Base-by-base conservation (phyloP, 805 yeast genomes). In the Kazachstania taianensis region DNA sequence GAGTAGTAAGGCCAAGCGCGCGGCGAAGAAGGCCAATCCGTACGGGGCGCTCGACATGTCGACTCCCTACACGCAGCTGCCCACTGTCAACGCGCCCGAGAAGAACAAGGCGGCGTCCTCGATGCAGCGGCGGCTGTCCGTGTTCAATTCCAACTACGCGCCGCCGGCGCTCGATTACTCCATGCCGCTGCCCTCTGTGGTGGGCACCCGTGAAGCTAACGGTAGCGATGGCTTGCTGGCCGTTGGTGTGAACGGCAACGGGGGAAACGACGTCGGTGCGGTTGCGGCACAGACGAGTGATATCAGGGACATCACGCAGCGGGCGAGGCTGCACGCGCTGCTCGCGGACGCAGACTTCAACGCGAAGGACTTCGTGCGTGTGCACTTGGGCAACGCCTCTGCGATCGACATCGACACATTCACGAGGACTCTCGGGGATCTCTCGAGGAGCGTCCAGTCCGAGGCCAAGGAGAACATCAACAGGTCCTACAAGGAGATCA, bases 321-420 rank as follows among this genome's bases (percentile, higher is more conserved):
- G 28, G 10, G 23, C 29, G 15, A 23, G 22, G 13, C 25, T 67
- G 30, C 47, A 56, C 17, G 50, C 39, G 20, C 33, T 63, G 24
- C 47, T 72, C 13, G 53, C 67, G 3, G 62, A 60, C 24, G 61
- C 64, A 2, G 41, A 55, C 3, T 73, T 71, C 43, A 65, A 72
- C 42, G 74, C 80, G 1, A 64, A 63, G 17, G 38, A 46, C 2
- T 75, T 66, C 47, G 69, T 75, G 3, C 64, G 66, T 9, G 50
- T 61, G 10, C 71, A 73, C 37, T 53, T 83, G 41, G 62, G 74
- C 8, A 71, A 74, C 42, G 83, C 85, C 1, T 72, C 80, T 5
- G 89, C 87, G 2, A 57, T 73, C 1, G 81, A 78, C 41, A 79
- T 83, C 23, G 86, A 81, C 46, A 74, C 72, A 37, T 81, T 80